phyloP scores from a whole-genome alignment of 1,139 yeast genomes.

The Dujonia santamariae region DNA sequence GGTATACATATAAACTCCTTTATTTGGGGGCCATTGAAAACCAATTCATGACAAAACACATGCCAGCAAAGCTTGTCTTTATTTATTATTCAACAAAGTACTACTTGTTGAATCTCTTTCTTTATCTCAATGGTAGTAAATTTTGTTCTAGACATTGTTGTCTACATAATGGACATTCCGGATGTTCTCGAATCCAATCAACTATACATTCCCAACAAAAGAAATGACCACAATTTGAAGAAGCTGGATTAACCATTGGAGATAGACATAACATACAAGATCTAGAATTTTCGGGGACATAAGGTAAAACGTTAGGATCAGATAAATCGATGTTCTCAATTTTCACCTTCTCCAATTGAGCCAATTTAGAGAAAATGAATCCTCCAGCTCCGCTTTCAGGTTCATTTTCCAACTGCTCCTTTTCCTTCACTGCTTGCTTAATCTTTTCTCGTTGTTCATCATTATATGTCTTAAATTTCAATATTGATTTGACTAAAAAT shows the following conservation, averaged over 20 bases:
- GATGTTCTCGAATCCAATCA: slow-evolving; percentile 85
- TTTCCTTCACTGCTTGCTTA: slow-evolving; percentile 5
- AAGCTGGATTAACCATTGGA: slow-evolving; percentile 76
- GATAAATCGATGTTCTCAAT: slow-evolving; percentile 45
- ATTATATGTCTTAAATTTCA: slow-evolving; percentile 28
- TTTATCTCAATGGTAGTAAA: slow-evolving; percentile 58
- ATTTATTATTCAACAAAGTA: too few relatives aligned
- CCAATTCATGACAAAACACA: too few relatives aligned
- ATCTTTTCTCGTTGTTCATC: slow-evolving; percentile 12
- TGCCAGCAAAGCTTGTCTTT: too few relatives aligned
- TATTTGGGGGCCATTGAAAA: too few relatives aligned
- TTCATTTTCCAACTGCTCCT: slow-evolving; percentile 13
- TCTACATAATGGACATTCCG: slow-evolving; percentile 92
- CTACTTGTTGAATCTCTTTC: too few relatives aligned
- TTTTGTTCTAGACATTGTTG: slow-evolving; percentile 74
- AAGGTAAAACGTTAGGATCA: slow-evolving; percentile 58
- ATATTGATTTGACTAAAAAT: slow-evolving; percentile 44
- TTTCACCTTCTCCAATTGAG: slow-evolving; percentile 2
- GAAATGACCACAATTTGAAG: slow-evolving; percentile 88
- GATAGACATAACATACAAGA: slow-evolving; percentile 82
- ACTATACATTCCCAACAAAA: slow-evolving; percentile 91
- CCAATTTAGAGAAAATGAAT: slow-evolving; percentile 8
- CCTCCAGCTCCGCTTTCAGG: too few relatives aligned
- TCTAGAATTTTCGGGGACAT: slow-evolving; percentile 67
- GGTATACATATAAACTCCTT: too few relatives aligned